Conservation (phyloP, 2,329 filamentous ascomycete species). For the Stagonosporopsis cucurbitacearum region DNA sequence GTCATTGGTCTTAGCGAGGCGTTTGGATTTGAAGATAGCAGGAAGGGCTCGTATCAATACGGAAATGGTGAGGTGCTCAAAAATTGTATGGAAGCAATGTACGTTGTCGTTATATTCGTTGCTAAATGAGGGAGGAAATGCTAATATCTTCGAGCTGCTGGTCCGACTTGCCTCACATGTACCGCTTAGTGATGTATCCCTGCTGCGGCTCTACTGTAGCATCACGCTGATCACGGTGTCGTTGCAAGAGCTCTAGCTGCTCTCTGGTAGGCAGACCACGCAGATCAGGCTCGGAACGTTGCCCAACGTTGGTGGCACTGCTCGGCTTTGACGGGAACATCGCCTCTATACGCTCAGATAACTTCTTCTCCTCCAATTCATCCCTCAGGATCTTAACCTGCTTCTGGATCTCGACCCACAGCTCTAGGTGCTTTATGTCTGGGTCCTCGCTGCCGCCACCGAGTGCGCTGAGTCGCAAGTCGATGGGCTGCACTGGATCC, state of each 20-base stretch:
- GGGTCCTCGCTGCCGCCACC: slow-evolving; percentile 16
- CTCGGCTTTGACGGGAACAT: slow-evolving; percentile 2
- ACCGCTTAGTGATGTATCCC: slow-evolving; percentile 6
- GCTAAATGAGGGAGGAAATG: neutral
- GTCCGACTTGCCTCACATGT: slow-evolving; percentile 1
- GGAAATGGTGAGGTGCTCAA: neutral
- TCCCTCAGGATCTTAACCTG: slow-evolving; percentile 52
- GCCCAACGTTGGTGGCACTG: neutral
- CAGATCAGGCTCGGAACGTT: neutral
- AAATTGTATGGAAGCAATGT: neutral
- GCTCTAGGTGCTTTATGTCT: slow-evolving; percentile 46
- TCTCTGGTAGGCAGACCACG: neutral
- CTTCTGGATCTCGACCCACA: slow-evolving; percentile 53
- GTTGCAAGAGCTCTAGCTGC: slow-evolving; percentile 3
- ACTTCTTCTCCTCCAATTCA: slow-evolving; percentile 44
- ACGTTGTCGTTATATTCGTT: neutral
- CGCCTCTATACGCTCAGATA: slow-evolving; percentile 13
- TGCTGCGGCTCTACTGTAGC: slow-evolving; percentile 25
- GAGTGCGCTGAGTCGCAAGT: slow-evolving; percentile 1
- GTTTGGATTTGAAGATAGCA: slow-evolving; percentile 2
- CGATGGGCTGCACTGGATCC: slow-evolving; percentile 28
- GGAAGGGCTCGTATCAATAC: neutral
- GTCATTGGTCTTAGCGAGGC: slow-evolving; percentile 16
- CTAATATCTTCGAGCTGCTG: neutral
- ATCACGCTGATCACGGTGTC: slow-evolving; percentile 34